Evolutionary conservation across 129 eudicot species (phyloP).

Genomic region (Glebionis coronaria): DNA sequence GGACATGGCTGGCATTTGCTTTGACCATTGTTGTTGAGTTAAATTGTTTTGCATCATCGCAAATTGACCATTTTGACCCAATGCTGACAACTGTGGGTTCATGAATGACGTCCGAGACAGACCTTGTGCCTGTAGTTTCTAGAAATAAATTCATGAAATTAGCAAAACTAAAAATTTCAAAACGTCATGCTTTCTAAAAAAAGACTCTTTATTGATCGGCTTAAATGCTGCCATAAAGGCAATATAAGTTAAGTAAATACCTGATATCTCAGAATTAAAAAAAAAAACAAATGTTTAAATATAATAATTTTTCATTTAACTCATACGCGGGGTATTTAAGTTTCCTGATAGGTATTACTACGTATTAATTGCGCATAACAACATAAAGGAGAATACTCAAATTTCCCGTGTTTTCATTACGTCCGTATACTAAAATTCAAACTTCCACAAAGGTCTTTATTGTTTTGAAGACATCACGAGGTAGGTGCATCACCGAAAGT

Average conservation of each 20-base stretch:
- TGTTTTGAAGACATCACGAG: constrained; percentile 17
- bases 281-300: too few species aligned
- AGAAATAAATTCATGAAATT: constrained; percentile 20
- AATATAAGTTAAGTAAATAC: too few species aligned
- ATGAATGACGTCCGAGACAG: constrained; percentile 65
- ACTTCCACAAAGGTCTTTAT: neutral
- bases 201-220: neutral
- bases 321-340: too few species aligned
- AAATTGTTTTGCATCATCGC: constrained; percentile 65
- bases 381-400: too few species aligned
- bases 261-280: too few species aligned
- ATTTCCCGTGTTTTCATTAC: neutral
- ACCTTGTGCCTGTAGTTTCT: constrained; percentile 76
- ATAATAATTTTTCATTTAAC: too few species aligned
- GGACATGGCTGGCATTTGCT: constrained; percentile 81
- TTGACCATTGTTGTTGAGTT: constrained; percentile 79
- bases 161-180: constrained; percentile 6
- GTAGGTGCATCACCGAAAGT: constrained; percentile 4
- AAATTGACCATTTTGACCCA: constrained; percentile 74
- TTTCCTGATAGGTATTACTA: too few species aligned
- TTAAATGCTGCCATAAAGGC: too few species aligned
- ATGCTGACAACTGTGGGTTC: constrained; percentile 64
- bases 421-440: constrained; percentile 11
- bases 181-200: neutral
- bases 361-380: too few species aligned